These are phyloP conservation scores for Heliamphora pulchella DNA, from an alignment of 179 eudicot genomes.

Conservation along the genomic window DNA sequence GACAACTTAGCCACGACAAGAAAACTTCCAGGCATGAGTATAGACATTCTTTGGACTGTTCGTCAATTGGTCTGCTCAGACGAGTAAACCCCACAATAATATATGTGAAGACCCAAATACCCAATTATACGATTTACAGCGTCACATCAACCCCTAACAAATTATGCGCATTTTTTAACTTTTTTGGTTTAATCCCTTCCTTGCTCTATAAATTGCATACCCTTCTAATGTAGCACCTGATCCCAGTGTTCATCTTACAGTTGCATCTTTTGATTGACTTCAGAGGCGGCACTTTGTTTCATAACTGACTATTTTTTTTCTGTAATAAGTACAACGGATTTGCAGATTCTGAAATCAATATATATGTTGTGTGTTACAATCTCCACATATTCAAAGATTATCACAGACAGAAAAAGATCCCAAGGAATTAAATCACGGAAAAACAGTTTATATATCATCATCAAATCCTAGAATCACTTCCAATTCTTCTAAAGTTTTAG, in stretches of 20 bases:
- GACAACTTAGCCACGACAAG: slow-evolving; percentile 4
- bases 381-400: neutral
- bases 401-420: neutral
- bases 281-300: neutral
- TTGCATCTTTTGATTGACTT: neutral
- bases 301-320: neutral
- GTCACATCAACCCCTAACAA: slow-evolving; percentile 2
- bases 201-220: neutral
- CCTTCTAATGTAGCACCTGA: neutral
- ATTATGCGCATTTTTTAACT: neutral
- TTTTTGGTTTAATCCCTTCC: neutral
- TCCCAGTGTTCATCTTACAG: neutral
- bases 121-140: neutral
- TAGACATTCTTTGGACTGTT: neutral
- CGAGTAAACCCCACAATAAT: neutral
- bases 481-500: neutral
- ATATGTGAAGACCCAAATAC: neutral
- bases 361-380: neutral
- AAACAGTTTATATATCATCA: neutral
- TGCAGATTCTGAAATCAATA: neutral
- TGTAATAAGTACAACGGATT: neutral
- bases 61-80: neutral
- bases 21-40: neutral
- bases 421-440: neutral
- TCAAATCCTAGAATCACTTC: neutral